Conservation (phyloP, 176 grass and related monocot genomes). For the Carex kokanica region DNA sequence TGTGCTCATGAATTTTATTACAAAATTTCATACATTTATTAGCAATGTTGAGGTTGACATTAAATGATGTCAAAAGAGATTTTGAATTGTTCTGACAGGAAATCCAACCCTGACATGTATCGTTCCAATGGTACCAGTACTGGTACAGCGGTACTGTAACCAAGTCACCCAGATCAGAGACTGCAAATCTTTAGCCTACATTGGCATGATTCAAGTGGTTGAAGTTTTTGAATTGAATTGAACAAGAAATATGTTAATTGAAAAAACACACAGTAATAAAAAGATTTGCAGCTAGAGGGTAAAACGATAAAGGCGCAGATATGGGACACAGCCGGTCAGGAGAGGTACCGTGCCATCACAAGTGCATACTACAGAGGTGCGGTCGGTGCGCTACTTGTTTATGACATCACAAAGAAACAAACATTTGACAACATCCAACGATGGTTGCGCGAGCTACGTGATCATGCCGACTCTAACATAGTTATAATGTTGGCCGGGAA, state of each 20-base stretch:
- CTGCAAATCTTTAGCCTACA: not conserved
- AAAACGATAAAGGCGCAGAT: slow-evolving; percentile 35
- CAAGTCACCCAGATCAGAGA: not conserved
- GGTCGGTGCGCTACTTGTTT: slow-evolving; percentile 27
- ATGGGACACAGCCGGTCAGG: slow-evolving; percentile 41
- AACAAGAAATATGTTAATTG: not conserved
- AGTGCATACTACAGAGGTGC: slow-evolving; percentile 33
- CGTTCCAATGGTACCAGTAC: not conserved
- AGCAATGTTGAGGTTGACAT: not conserved
- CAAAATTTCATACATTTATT: not conserved
- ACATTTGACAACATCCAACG: slow-evolving; percentile 30
- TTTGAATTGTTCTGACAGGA: not conserved
- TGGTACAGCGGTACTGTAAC: not conserved
- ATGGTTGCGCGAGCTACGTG: slow-evolving; percentile 36
- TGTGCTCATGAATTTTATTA: not conserved
- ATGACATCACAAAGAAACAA: slow-evolving; percentile 36
- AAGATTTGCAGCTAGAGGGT: slow-evolving; percentile 29
- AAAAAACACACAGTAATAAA: not conserved
- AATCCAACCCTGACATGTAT: not conserved
- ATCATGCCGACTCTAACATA: slow-evolving; percentile 40
- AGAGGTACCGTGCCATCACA: slow-evolving; percentile 41
- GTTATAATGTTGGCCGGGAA: slow-evolving; percentile 36
- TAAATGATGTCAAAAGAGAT: not conserved
- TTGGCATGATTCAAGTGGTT: not conserved
- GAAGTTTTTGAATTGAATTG: not conserved